Conservation (phyloP, 371 early-diverging fungal genomes). For the Rhizopus microsporus region DNA sequence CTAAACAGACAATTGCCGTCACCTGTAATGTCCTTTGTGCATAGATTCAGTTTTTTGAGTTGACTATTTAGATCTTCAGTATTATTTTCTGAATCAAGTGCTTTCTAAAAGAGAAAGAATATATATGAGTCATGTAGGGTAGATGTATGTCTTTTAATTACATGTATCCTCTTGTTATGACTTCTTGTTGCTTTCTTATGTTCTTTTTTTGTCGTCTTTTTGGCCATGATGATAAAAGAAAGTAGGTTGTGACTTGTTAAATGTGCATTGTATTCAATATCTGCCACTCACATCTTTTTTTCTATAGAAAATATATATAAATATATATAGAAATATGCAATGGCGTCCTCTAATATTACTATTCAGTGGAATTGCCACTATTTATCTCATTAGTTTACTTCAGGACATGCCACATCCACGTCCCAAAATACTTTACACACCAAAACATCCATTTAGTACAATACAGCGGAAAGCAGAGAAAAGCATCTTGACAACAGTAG, state of each 20-base stretch:
- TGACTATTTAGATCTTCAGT: constrained; percentile 18
- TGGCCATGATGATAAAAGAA: background rate
- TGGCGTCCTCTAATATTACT: constrained; percentile 45
- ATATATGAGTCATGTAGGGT: background rate
- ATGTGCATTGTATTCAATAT: too few species aligned
- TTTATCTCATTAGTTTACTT: constrained; percentile 38
- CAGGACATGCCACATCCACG: constrained; percentile 45
- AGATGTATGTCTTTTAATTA: too few species aligned
- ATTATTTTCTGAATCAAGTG: background rate
- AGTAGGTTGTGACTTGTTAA: too few species aligned
- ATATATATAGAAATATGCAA: constrained; percentile 35
- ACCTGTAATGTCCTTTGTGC: constrained; percentile 74
- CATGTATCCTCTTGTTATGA: background rate
- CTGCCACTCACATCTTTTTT: too few species aligned
- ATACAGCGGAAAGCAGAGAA: constrained; percentile 23
- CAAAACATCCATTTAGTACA: constrained; percentile 11
- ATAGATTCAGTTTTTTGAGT: constrained; percentile 49
- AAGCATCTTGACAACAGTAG: constrained; percentile 29
- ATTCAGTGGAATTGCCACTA: constrained; percentile 31
- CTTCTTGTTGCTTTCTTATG: background rate
- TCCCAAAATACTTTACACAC: constrained; percentile 30
- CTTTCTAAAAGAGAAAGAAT: background rate
- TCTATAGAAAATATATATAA: background rate
- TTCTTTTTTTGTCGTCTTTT: constrained; percentile 1
- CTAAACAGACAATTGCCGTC: constrained; percentile 89